Percentiles rank a stretch among this genome's conserved stretches.
Evolutionary conservation across 2,329 filamentous ascomycete genomes (phyloP).

Genomic region (Malbranchea zuffiana): DNA sequence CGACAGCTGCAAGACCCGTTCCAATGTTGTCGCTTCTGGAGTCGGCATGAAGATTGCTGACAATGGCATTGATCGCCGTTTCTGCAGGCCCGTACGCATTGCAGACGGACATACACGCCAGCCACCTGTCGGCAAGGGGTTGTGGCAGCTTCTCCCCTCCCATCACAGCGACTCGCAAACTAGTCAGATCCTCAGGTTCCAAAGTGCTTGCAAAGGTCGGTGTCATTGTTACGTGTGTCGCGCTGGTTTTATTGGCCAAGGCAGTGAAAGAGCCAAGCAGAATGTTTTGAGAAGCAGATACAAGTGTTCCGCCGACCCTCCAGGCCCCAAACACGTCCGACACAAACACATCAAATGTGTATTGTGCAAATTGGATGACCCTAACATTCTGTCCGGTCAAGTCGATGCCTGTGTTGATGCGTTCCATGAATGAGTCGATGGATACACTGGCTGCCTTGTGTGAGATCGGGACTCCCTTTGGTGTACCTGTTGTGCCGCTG

Average conservation of each 20-base stretch:
- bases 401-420: no score
- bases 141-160: no score
- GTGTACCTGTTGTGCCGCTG: slow-evolving; percentile 43
- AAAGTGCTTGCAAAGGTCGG: slow-evolving; percentile 40
- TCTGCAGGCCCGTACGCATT: slow-evolving; percentile 1
- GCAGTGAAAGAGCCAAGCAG: slow-evolving; percentile 40
- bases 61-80: neutral
- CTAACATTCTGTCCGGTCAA: no score
- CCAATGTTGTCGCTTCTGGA: no score
- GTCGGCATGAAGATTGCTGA: neutral
- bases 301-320: slow-evolving; percentile 45
- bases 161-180: no score
- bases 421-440: no score
- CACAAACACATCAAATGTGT: slow-evolving; percentile 40
- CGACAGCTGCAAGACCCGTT: no score
- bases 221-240: slow-evolving; percentile 45
- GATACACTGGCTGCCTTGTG: no score
- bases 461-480: slow-evolving; percentile 51
- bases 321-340: slow-evolving; percentile 42
- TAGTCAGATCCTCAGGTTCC: slow-evolving; percentile 24
- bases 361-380: slow-evolving; percentile 45
- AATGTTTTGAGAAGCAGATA: slow-evolving; percentile 43
- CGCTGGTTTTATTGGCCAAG: slow-evolving; percentile 37
- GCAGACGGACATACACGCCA: no score
- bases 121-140: no score